These are phyloP conservation scores for Fusarium neocosmosporiellum DNA, from an alignment of 2,329 filamentous ascomycete genomes.

Conservation along the genomic window DNA sequence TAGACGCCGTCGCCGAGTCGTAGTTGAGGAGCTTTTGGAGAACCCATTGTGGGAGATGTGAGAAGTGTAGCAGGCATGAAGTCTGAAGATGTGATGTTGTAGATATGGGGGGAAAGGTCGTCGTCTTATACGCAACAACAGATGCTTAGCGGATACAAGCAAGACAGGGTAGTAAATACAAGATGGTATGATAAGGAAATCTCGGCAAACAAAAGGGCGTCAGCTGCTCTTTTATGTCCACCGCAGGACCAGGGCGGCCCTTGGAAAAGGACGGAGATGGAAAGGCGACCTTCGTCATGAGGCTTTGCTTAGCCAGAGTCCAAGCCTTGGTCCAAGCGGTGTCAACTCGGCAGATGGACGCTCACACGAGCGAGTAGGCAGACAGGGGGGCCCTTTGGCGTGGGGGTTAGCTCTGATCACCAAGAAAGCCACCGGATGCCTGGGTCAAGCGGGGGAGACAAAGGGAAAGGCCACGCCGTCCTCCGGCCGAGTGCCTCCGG, in stretches of 20 bases:
- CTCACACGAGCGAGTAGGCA: constrained; percentile 19
- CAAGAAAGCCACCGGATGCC: constrained; percentile 18
- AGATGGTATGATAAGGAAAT: constrained; percentile 8
- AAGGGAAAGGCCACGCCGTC: constrained; percentile 15
- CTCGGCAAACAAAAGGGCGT: constrained; percentile 22
- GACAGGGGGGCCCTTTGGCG: constrained; percentile 6
- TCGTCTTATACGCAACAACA: constrained; percentile 21
- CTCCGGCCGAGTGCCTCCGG: constrained; percentile 43
- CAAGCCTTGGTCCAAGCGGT: constrained; percentile 25
- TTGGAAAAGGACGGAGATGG: constrained; percentile 1
- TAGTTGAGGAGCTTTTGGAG: constrained; percentile 40
- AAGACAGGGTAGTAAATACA: constrained; percentile 6
- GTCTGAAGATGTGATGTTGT: background rate
- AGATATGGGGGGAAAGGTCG: background rate
- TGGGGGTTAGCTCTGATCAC: constrained; percentile 38
- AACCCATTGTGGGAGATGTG: constrained; percentile 39
- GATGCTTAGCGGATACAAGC: constrained; percentile 9
- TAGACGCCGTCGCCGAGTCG: constrained; percentile 49
- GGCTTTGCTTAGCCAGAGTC: constrained; percentile 20
- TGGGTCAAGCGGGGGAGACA: constrained; percentile 17
- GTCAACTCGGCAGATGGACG: constrained; percentile 28
- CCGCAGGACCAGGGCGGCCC: constrained; percentile 9
- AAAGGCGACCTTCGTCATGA: constrained; percentile 40
- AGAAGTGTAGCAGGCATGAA: constrained; percentile 42
- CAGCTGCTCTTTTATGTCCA: constrained; percentile 43